Conservation (phyloP, 2,329 filamentous ascomycete genomes). For the Penicillium sp. region DNA sequence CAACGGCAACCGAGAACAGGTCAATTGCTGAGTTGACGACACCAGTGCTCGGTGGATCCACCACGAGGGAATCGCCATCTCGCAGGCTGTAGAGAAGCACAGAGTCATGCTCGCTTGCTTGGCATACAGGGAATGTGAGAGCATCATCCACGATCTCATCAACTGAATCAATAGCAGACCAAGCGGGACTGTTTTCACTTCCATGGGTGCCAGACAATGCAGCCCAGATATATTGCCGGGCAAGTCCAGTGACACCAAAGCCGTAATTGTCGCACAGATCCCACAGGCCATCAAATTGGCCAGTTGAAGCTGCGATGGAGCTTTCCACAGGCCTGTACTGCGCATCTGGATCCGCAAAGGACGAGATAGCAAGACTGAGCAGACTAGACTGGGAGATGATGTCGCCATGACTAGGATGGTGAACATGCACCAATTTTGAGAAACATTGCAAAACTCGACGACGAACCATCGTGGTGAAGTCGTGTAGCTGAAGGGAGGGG, state of each 20-base stretch:
- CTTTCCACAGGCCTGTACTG: constrained; percentile 77
- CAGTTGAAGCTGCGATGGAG: constrained; percentile 86
- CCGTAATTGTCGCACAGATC: constrained; percentile 92
- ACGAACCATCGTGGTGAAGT: constrained; percentile 90
- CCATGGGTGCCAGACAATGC: constrained; percentile 69
- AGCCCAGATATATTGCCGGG: constrained; percentile 72
- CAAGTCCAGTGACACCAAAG: constrained; percentile 86
- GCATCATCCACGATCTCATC: constrained; percentile 44
- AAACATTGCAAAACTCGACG: constrained; percentile 93
- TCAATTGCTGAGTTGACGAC: constrained; percentile 94
- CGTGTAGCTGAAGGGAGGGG: constrained; percentile 81
- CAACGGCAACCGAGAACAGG: constrained; percentile 86
- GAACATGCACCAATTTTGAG: constrained; percentile 83
- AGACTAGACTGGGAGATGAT: constrained; percentile 87
- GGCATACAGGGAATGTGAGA: constrained; percentile 66
- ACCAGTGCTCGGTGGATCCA: constrained; percentile 84
- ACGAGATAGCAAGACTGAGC: constrained; percentile 81
- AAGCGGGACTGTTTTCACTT: constrained; percentile 52
- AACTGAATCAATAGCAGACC: constrained; percentile 40
- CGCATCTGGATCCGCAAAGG: constrained; percentile 87
- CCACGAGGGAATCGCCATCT: constrained; percentile 51
- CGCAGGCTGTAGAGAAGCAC: constrained; percentile 68
- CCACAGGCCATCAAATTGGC: constrained; percentile 91
- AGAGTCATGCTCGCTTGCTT: constrained; percentile 86
- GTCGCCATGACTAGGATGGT: constrained; percentile 80